Conservation (phyloP, 2,329 filamentous ascomycete genomes). For the Dactylellina leptospora region DNA sequence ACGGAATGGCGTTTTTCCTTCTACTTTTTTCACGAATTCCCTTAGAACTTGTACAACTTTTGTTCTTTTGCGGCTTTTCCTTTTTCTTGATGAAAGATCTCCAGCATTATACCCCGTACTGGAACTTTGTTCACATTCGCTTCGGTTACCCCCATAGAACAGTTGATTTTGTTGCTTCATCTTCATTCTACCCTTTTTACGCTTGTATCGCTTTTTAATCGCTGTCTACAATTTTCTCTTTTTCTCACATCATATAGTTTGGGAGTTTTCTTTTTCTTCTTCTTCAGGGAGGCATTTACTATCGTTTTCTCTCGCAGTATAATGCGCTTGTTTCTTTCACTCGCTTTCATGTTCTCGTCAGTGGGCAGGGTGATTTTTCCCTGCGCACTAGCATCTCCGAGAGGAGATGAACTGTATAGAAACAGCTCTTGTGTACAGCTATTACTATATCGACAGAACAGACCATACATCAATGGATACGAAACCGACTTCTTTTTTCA, state of each 20-base stretch:
- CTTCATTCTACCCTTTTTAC: conserved; percentile 45
- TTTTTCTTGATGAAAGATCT: conserved; percentile 51
- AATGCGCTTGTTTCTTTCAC: conserved; percentile 16
- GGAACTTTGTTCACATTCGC: conserved; percentile 53
- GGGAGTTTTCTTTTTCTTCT: conserved; percentile 42
- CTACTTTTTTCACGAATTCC: conserved; percentile 45
- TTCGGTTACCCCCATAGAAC: conserved; percentile 56
- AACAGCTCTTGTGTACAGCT: conserved; percentile 44
- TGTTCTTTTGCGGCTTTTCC: conserved; percentile 4
- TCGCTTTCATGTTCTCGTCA: conserved; percentile 10
- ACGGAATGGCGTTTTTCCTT: conserved; percentile 48
- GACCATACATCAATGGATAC: conserved; percentile 14
- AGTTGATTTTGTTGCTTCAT: conserved; percentile 52
- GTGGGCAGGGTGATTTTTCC: conserved; percentile 48
- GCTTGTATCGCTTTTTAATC: conserved; percentile 33
- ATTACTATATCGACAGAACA: conserved; percentile 50
- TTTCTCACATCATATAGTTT: conserved; percentile 46
- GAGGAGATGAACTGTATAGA: conserved; percentile 39
- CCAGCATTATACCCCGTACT: conserved; percentile 47
- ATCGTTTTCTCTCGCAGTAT: conserved; percentile 7
- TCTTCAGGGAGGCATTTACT: conserved; percentile 48
- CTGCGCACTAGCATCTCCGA: conserved; percentile 57
- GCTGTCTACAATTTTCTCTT: conserved; percentile 27
- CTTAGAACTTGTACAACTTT: conserved; percentile 29
- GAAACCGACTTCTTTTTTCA: not conserved